Evolutionary conservation across 352 stramenopile genomes (phyloP), one percentile per base, ranked within the genome.

Genomic region (Blastocystis hominis): DNA sequence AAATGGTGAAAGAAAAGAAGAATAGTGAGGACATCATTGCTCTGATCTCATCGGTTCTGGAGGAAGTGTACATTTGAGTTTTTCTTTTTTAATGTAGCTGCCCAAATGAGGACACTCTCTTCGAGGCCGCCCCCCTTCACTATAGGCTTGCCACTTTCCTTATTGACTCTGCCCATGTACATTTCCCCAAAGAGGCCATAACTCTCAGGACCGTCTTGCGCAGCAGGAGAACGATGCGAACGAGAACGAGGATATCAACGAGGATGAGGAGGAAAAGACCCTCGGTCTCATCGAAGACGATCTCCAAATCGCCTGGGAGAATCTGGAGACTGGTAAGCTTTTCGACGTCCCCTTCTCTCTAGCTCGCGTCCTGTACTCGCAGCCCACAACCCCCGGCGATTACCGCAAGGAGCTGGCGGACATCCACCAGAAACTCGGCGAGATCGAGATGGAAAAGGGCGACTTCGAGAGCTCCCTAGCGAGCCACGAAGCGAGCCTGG

Each of bases 281-380:
- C 40, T 63, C 17, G 72, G 72, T 54, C 10, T 84, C 9, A 68
- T 66, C 56, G 53, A 84, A 15, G 72, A 84, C 44, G 72, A 84
- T 30, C 20, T 84, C 50, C 46, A 84, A 7, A 46, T 84, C 9
- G 72, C 72, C 42, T 84, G 72, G 72, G 72, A 84, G 72, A 84
- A 84, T 84, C 30, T 84, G 46, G 72, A 84, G 42, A 68, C 72
- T 20, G 72, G 72, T 84, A 4, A 7, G 38, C 24, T 54, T 47
- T 20, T 30, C 10, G 10, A 3, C 36, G 3, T 0, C 24, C 4
- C 36, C 30, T 42, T 47, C 42, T 42, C 4, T 36, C 6, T 64
- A 84, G 72, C 72, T 1, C 17, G 72, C 15, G 3, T 84, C 3
- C 50, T 84, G n/a, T 84, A 84, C 34, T 53, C n/a, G n/a, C 50